Percentiles rank a stretch among this genome's conserved stretches.
Evolutionary conservation across 1,284 basidiomycete genomes (phyloP).

Genomic region (Hemileia vastatrix): DNA sequence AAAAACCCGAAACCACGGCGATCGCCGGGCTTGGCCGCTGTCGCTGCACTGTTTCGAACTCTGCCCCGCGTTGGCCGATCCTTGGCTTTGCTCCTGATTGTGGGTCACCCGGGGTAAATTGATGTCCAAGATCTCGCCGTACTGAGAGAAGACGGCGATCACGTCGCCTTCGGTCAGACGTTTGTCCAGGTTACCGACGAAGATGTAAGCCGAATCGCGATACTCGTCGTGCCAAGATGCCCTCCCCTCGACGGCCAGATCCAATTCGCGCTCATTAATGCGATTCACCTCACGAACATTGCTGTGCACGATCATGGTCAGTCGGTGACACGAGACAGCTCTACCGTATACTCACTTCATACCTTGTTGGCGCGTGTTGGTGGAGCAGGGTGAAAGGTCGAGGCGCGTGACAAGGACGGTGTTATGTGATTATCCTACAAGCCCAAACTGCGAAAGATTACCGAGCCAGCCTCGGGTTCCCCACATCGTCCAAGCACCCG

Average conservation of each 20-base stretch:
- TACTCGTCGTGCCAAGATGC: constrained; percentile 93
- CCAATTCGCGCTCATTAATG: constrained; percentile 87
- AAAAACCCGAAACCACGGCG: too few species aligned
- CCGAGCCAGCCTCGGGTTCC: too few species aligned
- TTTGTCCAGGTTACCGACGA: constrained; percentile 59
- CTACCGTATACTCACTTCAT: too few species aligned
- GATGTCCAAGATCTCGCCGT: constrained; percentile 87
- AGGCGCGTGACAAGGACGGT: too few species aligned
- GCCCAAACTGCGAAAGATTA: too few species aligned
- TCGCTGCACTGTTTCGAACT: constrained; percentile 21
- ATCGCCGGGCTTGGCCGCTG: constrained; percentile 24
- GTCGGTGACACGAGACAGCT: too few species aligned
- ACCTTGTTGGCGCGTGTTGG: too few species aligned
- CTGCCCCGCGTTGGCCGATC: too few species aligned
- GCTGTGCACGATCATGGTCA: constrained; percentile 52
- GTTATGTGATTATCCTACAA: too few species aligned
- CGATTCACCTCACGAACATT: constrained; percentile 83
- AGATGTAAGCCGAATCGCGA: constrained; percentile 96
- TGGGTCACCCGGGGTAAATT: constrained; percentile 62
- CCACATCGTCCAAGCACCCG: too few species aligned
- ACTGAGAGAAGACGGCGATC: constrained; percentile 98
- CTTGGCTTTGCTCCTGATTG: constrained; percentile 29
- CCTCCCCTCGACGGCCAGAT: constrained; percentile 59
- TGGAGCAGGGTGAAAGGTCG: too few species aligned
- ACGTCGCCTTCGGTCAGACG: constrained; percentile 88